phyloP scores from a whole-genome alignment of 1,284 basidiomycete genomes.

The Ganoderma sinense region DNA sequence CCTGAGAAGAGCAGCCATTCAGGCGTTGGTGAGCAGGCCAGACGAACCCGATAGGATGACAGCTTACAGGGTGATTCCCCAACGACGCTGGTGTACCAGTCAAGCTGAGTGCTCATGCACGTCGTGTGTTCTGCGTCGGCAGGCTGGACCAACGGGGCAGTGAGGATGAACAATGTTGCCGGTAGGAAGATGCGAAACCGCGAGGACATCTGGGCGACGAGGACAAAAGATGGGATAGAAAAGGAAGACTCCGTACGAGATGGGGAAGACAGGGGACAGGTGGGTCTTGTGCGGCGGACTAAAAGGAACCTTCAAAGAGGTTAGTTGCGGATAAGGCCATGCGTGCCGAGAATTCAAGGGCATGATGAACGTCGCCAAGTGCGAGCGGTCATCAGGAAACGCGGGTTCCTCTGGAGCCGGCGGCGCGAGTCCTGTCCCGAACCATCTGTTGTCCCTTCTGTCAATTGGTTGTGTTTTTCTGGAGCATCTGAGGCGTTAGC shows the following conservation, averaged over 20 bases:
- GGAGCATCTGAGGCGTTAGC: background rate
- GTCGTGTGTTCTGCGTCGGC: background rate
- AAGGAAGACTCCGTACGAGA: too few relatives aligned
- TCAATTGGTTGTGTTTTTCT: background rate
- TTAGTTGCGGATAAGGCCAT: background rate
- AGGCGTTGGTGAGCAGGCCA: background rate
- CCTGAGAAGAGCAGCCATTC: constrained; percentile 2
- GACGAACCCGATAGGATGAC: background rate
- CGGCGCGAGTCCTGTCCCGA: background rate
- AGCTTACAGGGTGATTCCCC: background rate
- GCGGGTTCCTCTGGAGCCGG: background rate
- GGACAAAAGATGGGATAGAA: background rate
- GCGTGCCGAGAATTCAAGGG: background rate
- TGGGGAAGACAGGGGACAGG: background rate
- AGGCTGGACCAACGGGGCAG: background rate
- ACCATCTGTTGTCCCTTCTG: background rate
- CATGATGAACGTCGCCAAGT: background rate
- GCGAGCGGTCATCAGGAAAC: background rate
- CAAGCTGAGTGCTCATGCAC: background rate
- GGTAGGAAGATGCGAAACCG: background rate
- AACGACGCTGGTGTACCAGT: background rate
- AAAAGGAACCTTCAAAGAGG: background rate
- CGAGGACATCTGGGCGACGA: background rate
- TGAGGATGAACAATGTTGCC: background rate
- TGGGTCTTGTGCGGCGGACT: background rate